Conservation (phyloP, 2,329 filamentous ascomycete genomes). For the Zopfia rhizophila region DNA sequence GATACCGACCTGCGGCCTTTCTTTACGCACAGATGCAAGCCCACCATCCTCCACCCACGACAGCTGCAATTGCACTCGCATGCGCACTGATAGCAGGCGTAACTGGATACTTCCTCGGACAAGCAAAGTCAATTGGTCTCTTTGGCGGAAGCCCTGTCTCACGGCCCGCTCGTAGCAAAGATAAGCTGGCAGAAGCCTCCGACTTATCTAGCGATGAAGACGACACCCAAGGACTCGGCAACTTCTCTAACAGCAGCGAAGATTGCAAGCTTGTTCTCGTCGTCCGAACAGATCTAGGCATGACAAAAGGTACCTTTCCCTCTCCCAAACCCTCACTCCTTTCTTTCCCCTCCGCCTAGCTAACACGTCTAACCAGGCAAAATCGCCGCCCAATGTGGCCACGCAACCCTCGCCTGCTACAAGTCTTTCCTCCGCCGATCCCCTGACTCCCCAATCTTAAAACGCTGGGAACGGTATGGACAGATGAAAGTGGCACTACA, state of each 20-base stretch:
- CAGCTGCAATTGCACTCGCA: conserved; percentile 71
- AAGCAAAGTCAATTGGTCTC: conserved; percentile 75
- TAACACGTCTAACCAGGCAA: no score
- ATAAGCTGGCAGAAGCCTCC: conserved; percentile 28
- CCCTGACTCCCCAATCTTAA: conserved; percentile 71
- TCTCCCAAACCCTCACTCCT: neutral
- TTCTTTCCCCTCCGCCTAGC: conserved; percentile 1
- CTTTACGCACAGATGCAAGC: no score
- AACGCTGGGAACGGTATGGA: conserved; percentile 84
- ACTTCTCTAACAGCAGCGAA: conserved; percentile 67
- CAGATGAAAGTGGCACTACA: conserved; percentile 96
- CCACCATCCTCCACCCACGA: conserved; percentile 60
- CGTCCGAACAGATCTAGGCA: conserved; percentile 92
- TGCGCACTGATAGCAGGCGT: conserved; percentile 79
- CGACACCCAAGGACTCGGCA: conserved; percentile 51
- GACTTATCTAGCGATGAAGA: conserved; percentile 45
- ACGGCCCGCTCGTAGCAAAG: conserved; percentile 23
- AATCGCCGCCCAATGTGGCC: conserved; percentile 93
- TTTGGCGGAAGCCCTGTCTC: conserved; percentile 66
- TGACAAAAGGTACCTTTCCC: conserved; percentile 83
- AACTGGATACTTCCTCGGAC: conserved; percentile 77
- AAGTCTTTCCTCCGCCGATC: conserved; percentile 74
- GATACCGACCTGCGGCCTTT: no score
- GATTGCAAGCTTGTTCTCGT: conserved; percentile 96
- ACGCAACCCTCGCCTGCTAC: conserved; percentile 98